phyloP scores from a whole-genome alignment of 805 yeast genomes.

The Danielozyma ontarioensis region DNA sequence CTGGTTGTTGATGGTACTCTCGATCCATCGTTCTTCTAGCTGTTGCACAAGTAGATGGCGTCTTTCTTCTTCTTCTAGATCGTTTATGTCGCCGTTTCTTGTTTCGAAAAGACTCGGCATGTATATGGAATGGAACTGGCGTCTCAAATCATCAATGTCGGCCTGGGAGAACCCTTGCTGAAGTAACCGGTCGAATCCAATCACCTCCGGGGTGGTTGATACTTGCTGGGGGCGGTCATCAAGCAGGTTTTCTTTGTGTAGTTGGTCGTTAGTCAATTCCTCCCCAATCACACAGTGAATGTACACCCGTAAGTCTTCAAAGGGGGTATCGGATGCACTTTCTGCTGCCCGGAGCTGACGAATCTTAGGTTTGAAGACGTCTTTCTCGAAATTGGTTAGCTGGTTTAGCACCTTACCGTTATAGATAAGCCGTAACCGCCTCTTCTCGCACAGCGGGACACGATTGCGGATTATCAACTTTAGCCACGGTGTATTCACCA shows the following conservation, averaged over 20 bases:
- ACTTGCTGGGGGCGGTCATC: constrained; percentile 48
- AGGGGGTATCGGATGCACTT: constrained; percentile 1
- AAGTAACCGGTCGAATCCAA: constrained; percentile 80
- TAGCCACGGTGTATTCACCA: constrained; percentile 27
- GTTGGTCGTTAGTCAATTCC: constrained; percentile 46
- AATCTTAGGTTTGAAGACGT: constrained; percentile 33
- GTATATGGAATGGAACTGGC: constrained; percentile 69
- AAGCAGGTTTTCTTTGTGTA: constrained; percentile 53
- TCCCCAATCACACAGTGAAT: constrained; percentile 81
- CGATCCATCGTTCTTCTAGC: constrained; percentile 86
- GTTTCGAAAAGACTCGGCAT: constrained; percentile 33
- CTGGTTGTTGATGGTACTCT: constrained; percentile 56
- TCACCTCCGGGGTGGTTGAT: constrained; percentile 58
- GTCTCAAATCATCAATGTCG: constrained; percentile 66
- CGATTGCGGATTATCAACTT: constrained; percentile 24
- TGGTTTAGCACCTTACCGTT: constrained; percentile 64
- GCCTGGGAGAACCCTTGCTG: constrained; percentile 79
- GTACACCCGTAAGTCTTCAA: constrained; percentile 24
- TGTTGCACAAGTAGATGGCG: constrained; percentile 43
- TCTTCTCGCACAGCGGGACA: constrained; percentile 26
- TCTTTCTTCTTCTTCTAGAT: constrained; percentile 40
- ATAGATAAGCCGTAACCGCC: constrained; percentile 60
- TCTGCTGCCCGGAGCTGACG: constrained; percentile 9
- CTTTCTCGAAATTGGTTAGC: constrained; percentile 48
- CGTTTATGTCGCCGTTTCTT: constrained; percentile 21